These are phyloP conservation scores for Ophiostoma perfectum DNA, from an alignment of 2,329 filamentous ascomycete species.

Conservation along the genomic window DNA sequence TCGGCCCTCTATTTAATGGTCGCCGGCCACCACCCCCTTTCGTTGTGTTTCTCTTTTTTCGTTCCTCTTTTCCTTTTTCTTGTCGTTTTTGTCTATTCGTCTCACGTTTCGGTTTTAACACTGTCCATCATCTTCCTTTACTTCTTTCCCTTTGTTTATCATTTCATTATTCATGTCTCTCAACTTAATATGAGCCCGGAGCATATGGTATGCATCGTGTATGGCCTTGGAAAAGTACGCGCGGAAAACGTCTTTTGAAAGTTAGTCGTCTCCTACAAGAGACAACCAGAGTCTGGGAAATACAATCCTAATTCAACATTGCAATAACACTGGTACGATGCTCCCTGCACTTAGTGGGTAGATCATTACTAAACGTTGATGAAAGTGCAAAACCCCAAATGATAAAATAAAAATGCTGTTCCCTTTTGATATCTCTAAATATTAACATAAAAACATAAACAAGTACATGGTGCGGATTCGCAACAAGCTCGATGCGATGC, in stretches of 20 bases:
- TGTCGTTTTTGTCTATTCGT: not conserved
- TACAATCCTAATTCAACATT: slow-evolving; percentile 8
- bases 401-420: slow-evolving; percentile 2
- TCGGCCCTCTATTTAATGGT: not conserved
- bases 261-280: not conserved
- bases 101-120: slow-evolving; percentile 12
- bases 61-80: not conserved
- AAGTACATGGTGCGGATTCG: not conserved
- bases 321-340: not conserved
- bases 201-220: slow-evolving; percentile 14
- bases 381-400: not conserved
- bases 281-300: not conserved
- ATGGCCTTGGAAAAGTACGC: slow-evolving; percentile 16
- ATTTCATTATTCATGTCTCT: not conserved
- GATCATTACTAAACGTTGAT: too few relatives aligned
- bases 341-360: too few relatives aligned
- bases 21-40: not conserved
- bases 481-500: not conserved
- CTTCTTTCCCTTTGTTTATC: not conserved
- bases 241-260: slow-evolving; percentile 7
- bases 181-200: slow-evolving; percentile 11
- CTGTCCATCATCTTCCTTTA: slow-evolving; percentile 5
- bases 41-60: too few relatives aligned
- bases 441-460: slow-evolving; percentile 11
- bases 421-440: slow-evolving; percentile 15